A percentile compares a stretch with the other conserved stretches of the same genome.
Evolutionary conservation across 805 yeast species (phyloP).

Genomic region (Cyberlindnera amylophila): DNA sequence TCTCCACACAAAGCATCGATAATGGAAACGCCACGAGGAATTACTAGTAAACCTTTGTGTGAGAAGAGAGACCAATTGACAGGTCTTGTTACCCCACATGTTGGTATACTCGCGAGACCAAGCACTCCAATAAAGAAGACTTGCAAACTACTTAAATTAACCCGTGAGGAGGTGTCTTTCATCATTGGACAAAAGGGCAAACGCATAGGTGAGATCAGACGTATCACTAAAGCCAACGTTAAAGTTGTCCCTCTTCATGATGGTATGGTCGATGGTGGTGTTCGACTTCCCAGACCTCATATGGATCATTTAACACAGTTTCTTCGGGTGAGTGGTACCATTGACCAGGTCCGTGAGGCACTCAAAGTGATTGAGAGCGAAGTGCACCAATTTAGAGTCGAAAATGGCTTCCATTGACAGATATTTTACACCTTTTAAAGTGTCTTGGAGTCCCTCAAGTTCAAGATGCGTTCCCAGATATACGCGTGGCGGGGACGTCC

Average conservation of each 20-base stretch:
- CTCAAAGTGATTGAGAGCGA: constrained; percentile 26
- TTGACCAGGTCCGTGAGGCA: constrained; percentile 26
- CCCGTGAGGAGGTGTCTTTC: constrained; percentile 35
- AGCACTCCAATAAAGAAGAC: background rate
- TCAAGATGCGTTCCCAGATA: constrained; percentile 13
- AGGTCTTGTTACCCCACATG: too few relatives aligned
- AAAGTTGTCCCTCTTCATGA: constrained; percentile 34
- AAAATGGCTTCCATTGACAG: constrained; percentile 1
- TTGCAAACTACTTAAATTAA: constrained; percentile 17
- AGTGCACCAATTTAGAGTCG: constrained; percentile 19
- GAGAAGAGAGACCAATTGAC: too few relatives aligned
- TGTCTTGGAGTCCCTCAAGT: background rate
- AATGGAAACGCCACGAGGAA: too few relatives aligned
- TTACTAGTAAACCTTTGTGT: too few relatives aligned
- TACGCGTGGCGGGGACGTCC: constrained; percentile 11
- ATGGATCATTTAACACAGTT: constrained; percentile 23
- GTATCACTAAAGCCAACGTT: constrained; percentile 34
- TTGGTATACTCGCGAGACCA: background rate
- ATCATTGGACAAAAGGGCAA: constrained; percentile 43
- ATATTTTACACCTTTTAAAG: background rate
- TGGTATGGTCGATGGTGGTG: constrained; percentile 13
- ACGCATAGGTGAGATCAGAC: constrained; percentile 35
- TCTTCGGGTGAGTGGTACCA: constrained; percentile 31
- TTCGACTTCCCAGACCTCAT: constrained; percentile 8
- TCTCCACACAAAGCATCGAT: too few relatives aligned